Evolutionary conservation across 495 filamentous ascomycete genomes (phyloP), one percentile per base, ranked within the genome.

Genomic region (Symbiotaphrina buchneri): DNA sequence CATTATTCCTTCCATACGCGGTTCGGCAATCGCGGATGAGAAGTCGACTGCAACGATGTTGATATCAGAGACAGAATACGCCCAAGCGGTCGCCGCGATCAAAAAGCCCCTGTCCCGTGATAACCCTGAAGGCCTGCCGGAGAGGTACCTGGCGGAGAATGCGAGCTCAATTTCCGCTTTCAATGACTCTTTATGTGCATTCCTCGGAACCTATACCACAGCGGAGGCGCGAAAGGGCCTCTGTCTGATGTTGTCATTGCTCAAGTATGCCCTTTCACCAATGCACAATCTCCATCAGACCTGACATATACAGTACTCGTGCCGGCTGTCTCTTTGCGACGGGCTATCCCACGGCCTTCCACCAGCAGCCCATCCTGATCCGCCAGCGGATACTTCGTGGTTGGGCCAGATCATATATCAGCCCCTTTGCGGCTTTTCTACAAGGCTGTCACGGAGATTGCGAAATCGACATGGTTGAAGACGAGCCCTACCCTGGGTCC

Each of bases 281-380:
- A 15, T 19, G 10, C 14, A 18, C 11, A 16, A 10, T 27, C 19
- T 19, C 18, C 15, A 15, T 21, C 22, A 10, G 15, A 16, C 20
- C 16, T 35, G 13, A 30, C 10, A 6, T 11, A 15, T 5, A 26
- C 43, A 84, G 74, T 36, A 75, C 74, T 18, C 59, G 59, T n/a
- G 50, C 68, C 0, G 77, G 75, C 6, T 79, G 68, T 21, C 45
- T 79, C 10, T 46, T 77, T 10, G 47, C 72, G 13, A 82, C 76
- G 0, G 73, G 74, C 15, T 67, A 66, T 15, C 53, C 54, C 19
- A 71, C 58, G 1, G 63, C 65, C 0, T 47, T 82, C 15, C 61
- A 74, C 31, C 51, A 66, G 30, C 77, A 77, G 38, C 58, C 71
- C 2, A 38, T 72, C 5, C 47, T 56, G 22, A 51, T 63, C 20